Evolutionary conservation across 2,329 filamentous ascomycete species (phyloP).

Genomic region (Colletotrichum viniferum): DNA sequence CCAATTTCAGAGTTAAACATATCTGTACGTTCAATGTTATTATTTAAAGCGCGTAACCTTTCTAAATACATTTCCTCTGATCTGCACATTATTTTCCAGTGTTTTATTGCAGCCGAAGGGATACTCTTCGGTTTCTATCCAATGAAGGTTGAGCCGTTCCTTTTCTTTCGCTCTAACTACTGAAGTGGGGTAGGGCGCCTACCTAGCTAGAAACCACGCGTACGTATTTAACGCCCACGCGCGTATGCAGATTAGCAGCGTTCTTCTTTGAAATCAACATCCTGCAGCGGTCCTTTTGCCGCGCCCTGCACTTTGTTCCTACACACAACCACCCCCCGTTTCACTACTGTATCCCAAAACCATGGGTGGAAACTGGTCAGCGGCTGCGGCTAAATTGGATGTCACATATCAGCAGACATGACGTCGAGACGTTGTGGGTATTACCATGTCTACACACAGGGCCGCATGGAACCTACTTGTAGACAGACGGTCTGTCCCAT

Average conservation of each 20-base stretch:
- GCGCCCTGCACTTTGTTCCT: too few relatives aligned
- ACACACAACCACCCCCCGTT: too few relatives aligned
- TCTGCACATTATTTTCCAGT: not conserved
- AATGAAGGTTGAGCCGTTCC: not conserved
- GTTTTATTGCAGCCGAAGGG: not conserved
- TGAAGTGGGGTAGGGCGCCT: not conserved
- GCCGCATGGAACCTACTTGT: not conserved
- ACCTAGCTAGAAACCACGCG: too few relatives aligned
- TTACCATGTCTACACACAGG: not conserved
- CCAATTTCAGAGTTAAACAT: not conserved
- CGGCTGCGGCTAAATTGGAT: not conserved
- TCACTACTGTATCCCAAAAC: not conserved
- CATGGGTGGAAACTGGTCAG: not conserved
- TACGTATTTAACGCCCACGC: too few relatives aligned
- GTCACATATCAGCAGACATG: not conserved
- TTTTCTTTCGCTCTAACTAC: not conserved
- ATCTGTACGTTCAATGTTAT: not conserved
- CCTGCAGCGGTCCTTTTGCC: too few relatives aligned
- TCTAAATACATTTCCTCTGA: fast-evolving
- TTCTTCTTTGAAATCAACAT: too few relatives aligned
- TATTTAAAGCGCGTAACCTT: not conserved
- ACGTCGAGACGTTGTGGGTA: not conserved
- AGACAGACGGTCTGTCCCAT: not conserved
- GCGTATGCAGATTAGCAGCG: too few relatives aligned
- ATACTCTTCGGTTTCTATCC: not conserved